phyloP scores from a whole-genome alignment of 331 rosid species.

The Malus hybrid region DNA sequence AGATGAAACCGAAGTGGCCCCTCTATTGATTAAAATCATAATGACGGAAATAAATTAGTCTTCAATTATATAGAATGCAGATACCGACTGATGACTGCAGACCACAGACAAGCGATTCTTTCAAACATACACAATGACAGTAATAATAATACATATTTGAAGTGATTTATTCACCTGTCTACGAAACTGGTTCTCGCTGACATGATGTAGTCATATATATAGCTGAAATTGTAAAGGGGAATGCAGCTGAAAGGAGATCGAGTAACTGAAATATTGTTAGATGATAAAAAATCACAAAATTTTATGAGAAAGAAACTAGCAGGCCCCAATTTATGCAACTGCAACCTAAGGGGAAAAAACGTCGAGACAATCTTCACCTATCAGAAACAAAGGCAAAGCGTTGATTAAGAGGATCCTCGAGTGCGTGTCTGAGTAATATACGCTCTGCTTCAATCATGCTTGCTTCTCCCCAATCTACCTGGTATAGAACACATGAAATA shows the following conservation, averaged over 20 bases:
- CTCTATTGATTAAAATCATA: too few relatives aligned
- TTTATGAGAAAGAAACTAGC: neutral
- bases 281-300: neutral
- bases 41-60: too few relatives aligned
- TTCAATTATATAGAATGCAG: neutral
- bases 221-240: slow-evolving; percentile 95
- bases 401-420: slow-evolving; percentile 68
- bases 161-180: slow-evolving; percentile 59
- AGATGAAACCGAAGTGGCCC: neutral
- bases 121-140: neutral
- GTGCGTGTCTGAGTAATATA: slow-evolving; percentile 75
- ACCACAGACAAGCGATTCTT: neutral
- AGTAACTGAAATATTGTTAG: slow-evolving; percentile 60
- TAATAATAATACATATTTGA: neutral
- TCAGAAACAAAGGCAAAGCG: slow-evolving; percentile 96
- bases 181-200: slow-evolving; percentile 85
- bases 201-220: slow-evolving; percentile 78
- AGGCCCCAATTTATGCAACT: neutral
- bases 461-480: slow-evolving; percentile 99
- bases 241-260: slow-evolving; percentile 86
- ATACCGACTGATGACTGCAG: neutral
- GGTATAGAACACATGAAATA: slow-evolving; percentile 24
- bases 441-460: slow-evolving; percentile 97
- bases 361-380: slow-evolving; percentile 67
- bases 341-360: neutral